Evolutionary conservation across 371 early-diverging fungal genomes (phyloP), one percentile per base, ranked within the genome.

Genomic region (Umbelopsis sp.): DNA sequence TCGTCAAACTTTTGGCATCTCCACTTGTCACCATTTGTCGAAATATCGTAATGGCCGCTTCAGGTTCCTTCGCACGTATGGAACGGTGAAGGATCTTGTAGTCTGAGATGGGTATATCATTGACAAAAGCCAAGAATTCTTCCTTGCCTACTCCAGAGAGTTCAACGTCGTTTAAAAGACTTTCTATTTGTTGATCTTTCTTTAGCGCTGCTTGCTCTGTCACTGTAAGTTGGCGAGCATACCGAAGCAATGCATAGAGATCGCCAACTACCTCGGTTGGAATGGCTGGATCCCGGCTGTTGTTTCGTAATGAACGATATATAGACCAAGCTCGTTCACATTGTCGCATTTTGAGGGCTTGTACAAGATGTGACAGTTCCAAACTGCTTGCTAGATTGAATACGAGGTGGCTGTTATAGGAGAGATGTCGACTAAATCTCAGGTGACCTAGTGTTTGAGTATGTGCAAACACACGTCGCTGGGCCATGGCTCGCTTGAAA

Each of bases 241-340:
- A 83, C 16, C 51, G 32, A n/a, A 83, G 68, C 7, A 83, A 65
- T 4, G 80, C 70, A 63, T 78, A 83, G 1, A 83, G 65, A 10
- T 72, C 72, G 7, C 57, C 57, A 32, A 24, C 72, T 72, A 65
- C 77, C 78, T 24, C 75, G 35, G 10, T 65, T 53, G 20, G 76
- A 67, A 52, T 80, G 80, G 62, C 79, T 66, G 64, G 63, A 69
- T 62, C 67, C 64, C 35, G 50, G 6, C 16, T 67, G 35, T 67
- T 68, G 22, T 69, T 67, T 69, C 71, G 71, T n/a, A 83, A 62
- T 37, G 80, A 78, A 10, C 53, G 45, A 64, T 80, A 83, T 16
- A 81, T 22, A 11, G 76, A 67, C 80, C 81, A 83, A 7, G 83
- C 74, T 65, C 72, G 73, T 35, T 79, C 80, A n/a, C 81, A 80